Evolutionary conservation across 371 early-diverging fungal genomes (phyloP).

Genomic region (Mucor circinelloides): DNA sequence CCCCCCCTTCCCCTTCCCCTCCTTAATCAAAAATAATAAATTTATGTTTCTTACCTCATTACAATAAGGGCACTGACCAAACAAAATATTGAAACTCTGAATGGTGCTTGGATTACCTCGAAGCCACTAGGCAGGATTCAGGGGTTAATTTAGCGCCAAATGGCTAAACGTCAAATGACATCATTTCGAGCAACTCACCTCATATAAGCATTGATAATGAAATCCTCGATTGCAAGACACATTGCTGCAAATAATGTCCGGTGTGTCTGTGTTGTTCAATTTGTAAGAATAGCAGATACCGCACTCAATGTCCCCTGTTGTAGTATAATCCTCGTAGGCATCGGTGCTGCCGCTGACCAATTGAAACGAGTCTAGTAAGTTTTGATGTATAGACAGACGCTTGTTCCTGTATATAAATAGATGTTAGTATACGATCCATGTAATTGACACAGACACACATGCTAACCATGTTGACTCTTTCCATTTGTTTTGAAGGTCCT

Average conservation of each 20-base stretch:
- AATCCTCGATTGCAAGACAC: conserved; percentile 42
- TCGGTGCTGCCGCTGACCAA: background rate
- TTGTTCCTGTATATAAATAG: conserved; percentile 10
- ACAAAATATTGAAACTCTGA: conserved; percentile 43
- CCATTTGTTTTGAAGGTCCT: conserved; percentile 30
- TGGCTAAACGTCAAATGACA: background rate
- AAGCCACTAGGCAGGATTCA: conserved; percentile 31
- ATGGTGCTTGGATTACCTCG: conserved; percentile 38
- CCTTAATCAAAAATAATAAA: background rate
- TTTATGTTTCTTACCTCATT: conserved; percentile 30
- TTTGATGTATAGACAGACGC: background rate
- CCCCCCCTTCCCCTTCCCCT: background rate
- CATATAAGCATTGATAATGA: conserved; percentile 42
- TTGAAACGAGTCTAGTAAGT: conserved; percentile 8
- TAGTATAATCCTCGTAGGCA: conserved; percentile 8
- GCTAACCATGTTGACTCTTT: conserved; percentile 16
- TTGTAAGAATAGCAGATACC: conserved; percentile 50
- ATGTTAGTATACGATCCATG: background rate
- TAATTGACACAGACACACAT: background rate
- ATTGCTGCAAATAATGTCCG: conserved; percentile 35
- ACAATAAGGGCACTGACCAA: conserved; percentile 52
- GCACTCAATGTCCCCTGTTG: conserved; percentile 38
- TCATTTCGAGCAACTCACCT: conserved; percentile 22
- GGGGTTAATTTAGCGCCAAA: background rate
- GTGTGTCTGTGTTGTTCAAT: conserved; percentile 28